phyloP scores from a whole-genome alignment of 2,329 filamentous ascomycete genomes.

The Malbranchea zuffiana region DNA sequence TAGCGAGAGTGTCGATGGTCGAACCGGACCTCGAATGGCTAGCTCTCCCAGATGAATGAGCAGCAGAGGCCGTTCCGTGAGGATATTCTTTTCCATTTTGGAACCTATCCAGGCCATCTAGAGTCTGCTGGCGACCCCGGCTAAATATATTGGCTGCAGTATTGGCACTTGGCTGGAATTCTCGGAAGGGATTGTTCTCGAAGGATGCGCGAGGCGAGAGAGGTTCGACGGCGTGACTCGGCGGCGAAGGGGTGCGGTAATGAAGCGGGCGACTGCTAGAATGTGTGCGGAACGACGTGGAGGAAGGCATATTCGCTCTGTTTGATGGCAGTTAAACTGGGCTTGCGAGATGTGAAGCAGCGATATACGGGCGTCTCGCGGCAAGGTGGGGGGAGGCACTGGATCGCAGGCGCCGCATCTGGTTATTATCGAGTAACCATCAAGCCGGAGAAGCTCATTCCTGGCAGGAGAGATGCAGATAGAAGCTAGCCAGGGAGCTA shows the following conservation, averaged over 20 bases:
- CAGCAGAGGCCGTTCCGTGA: neutral
- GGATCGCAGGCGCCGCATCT: slow-evolving; percentile 27
- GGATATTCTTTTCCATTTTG: neutral
- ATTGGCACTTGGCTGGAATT: slow-evolving; percentile 10
- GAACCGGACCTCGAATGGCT: slow-evolving; percentile 37
- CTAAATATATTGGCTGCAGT: too few species aligned
- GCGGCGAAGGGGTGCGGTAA: slow-evolving; percentile 39
- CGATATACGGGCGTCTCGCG: slow-evolving; percentile 25
- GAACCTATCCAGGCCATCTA: slow-evolving; percentile 3
- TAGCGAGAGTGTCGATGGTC: slow-evolving; percentile 41
- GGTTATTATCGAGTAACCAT: slow-evolving; percentile 30
- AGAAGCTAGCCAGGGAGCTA: neutral
- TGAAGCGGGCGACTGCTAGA: slow-evolving; percentile 26
- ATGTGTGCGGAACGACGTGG: slow-evolving; percentile 27
- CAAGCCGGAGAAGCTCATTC: slow-evolving; percentile 32
- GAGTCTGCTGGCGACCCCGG: slow-evolving; percentile 13
- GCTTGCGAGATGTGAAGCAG: neutral
- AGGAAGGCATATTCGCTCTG: slow-evolving; percentile 33
- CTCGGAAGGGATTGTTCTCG: slow-evolving; percentile 17
- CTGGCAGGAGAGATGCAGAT: slow-evolving; percentile 18
- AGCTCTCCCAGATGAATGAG: slow-evolving; percentile 11
- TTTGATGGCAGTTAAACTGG: neutral
- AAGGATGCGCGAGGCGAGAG: slow-evolving; percentile 31
- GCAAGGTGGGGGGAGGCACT: slow-evolving; percentile 30
- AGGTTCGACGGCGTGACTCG: slow-evolving; percentile 37